A percentile compares a stretch with the other conserved stretches of the same genome.
phyloP scores from a whole-genome alignment of 768 basidiomycete genomes.

The Cantharellus cinnabarinus region DNA sequence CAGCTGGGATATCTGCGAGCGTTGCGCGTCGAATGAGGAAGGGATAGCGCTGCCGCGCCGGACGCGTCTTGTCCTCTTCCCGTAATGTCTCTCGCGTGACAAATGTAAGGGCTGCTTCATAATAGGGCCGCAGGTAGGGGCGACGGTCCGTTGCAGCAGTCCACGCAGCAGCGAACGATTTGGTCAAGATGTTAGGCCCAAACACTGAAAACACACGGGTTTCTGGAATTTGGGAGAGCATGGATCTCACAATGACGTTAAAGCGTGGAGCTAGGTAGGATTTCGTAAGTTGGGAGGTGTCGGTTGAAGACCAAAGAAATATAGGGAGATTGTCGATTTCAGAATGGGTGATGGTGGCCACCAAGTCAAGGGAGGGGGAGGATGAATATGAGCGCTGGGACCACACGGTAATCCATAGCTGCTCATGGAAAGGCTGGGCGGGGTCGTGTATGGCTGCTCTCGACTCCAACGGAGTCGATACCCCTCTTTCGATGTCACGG shows the following conservation, averaged over 20 bases:
- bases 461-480: background rate
- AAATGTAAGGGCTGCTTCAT: constrained; percentile 36
- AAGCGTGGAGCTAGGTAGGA: constrained; percentile 24
- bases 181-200: constrained; percentile 28
- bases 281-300: constrained; percentile 17
- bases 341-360: constrained; percentile 40
- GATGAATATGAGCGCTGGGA: constrained; percentile 2
- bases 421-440: constrained; percentile 8
- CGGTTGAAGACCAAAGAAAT: constrained; percentile 32
- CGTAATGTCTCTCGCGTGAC: constrained; percentile 29
- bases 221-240: constrained; percentile 19
- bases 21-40: constrained; percentile 28
- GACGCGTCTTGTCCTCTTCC: background rate
- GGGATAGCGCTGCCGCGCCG: background rate
- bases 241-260: constrained; percentile 20
- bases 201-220: constrained; percentile 37
- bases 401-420: constrained; percentile 31
- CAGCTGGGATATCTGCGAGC: constrained; percentile 19
- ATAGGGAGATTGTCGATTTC: constrained; percentile 40
- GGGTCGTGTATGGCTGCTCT: background rate
- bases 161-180: constrained; percentile 31
- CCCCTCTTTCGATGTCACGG: constrained; percentile 8
- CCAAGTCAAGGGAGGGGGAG: constrained; percentile 9
- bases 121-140: constrained; percentile 28
- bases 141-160: constrained; percentile 23